Percentiles rank a stretch among this genome's conserved stretches.
phyloP scores from a whole-genome alignment of 768 basidiomycete genomes.

The Guyanaporus albipodus region DNA sequence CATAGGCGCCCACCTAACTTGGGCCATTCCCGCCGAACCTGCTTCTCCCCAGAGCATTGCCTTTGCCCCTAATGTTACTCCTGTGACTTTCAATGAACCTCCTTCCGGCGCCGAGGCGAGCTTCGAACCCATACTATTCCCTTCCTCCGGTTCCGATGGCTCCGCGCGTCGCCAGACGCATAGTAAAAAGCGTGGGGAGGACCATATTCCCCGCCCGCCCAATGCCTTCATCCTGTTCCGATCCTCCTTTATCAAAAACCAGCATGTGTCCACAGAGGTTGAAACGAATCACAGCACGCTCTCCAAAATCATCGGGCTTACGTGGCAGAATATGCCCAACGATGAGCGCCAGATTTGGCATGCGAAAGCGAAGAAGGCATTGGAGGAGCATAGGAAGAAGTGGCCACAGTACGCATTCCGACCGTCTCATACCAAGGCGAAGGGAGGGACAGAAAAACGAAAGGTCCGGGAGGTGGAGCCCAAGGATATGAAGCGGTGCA shows the following conservation, averaged over 20 bases:
- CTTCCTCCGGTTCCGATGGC: constrained; percentile 37
- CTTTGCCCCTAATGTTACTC: constrained; percentile 57
- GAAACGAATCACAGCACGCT: constrained; percentile 82
- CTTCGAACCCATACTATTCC: constrained; percentile 55
- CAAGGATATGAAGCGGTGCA: constrained; percentile 57
- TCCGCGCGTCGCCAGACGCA: constrained; percentile 48
- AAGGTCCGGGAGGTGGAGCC: constrained; percentile 37
- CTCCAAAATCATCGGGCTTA: constrained; percentile 80
- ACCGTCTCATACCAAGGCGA: constrained; percentile 45
- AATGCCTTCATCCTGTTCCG: constrained; percentile 89
- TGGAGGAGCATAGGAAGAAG: constrained; percentile 65
- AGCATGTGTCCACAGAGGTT: constrained; percentile 71
- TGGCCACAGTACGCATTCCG: constrained; percentile 76
- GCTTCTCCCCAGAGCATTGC: constrained; percentile 40
- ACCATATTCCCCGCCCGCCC: constrained; percentile 79
- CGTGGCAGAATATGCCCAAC: constrained; percentile 74
- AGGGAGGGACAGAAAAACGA: constrained; percentile 31
- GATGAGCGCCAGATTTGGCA: constrained; percentile 80
- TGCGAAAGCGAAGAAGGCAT: constrained; percentile 65
- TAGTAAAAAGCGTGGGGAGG: constrained; percentile 65
- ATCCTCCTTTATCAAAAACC: constrained; percentile 74
- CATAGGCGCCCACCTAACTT: constrained; percentile 43
- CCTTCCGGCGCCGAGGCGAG: constrained; percentile 34
- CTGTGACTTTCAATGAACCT: constrained; percentile 52
- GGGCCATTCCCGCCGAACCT: constrained; percentile 43